A percentile compares a stretch with the other conserved stretches of the same genome.
Conservation (phyloP, 78 protist genomes). For the slime mould (Dictyostelium discoideum) region DNA sequence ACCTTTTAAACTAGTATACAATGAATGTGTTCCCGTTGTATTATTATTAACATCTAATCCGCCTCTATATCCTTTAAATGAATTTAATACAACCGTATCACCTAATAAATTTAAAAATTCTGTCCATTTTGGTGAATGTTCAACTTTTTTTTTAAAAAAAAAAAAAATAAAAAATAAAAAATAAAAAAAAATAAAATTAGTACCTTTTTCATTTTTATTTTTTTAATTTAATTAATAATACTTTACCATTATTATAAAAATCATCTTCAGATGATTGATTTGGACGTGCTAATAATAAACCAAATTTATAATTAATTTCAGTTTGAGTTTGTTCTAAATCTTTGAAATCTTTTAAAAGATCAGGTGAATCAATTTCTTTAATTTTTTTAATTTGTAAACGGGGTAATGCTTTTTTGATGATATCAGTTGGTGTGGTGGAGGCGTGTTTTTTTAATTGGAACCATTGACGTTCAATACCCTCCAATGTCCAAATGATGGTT, state of each 20-base stretch:
- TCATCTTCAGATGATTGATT: constrained; percentile 75
- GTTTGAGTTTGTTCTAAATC: constrained; percentile 55
- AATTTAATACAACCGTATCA: constrained; percentile 33
- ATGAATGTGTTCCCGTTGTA: constrained; percentile 77
- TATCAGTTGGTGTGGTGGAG: background rate
- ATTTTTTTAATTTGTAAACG: constrained; percentile 30
- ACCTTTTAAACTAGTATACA: constrained; percentile 44
- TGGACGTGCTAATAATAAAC: constrained; percentile 48
- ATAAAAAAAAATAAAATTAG: background rate
- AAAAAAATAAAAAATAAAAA: background rate
- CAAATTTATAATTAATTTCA: constrained; percentile 71
- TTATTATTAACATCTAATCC: constrained; percentile 76
- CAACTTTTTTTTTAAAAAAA: background rate
- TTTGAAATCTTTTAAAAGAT: constrained; percentile 48
- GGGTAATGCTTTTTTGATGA: constrained; percentile 53
- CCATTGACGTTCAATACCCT: constrained; percentile 62
- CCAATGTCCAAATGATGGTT: constrained; percentile 40
- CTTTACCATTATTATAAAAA: constrained; percentile 48
- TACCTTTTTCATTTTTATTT: background rate
- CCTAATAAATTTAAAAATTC: constrained; percentile 69
- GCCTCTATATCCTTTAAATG: constrained; percentile 64
- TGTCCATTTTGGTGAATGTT: constrained; percentile 9
- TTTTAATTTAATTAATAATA: no score
- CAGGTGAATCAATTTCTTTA: constrained; percentile 52
- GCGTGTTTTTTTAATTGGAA: constrained; percentile 34